phyloP scores from a whole-genome alignment of 2,329 filamentous ascomycete genomes.

The Gyromitra esculenta region DNA sequence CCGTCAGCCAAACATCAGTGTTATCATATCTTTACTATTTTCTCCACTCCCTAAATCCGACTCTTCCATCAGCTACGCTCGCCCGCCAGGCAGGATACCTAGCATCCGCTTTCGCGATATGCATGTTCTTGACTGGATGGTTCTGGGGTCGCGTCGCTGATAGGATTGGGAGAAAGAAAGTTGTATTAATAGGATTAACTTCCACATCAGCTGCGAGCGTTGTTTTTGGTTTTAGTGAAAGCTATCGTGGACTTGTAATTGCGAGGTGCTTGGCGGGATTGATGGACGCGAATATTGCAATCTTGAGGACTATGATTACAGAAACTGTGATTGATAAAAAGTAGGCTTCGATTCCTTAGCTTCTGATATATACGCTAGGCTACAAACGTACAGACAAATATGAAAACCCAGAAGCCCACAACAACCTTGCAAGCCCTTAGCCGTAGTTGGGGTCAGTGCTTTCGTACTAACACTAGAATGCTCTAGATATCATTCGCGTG shows the following conservation, averaged over 20 bases:
- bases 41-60: constrained; percentile 13
- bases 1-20: constrained; percentile 30
- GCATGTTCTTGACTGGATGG: constrained; percentile 41
- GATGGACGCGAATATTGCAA: constrained; percentile 39
- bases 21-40: constrained; percentile 41
- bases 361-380: not conserved
- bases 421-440: not conserved
- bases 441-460: not conserved
- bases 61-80: constrained; percentile 5
- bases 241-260: constrained; percentile 26
- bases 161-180: constrained; percentile 34
- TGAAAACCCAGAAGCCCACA: not conserved
- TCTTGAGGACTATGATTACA: constrained; percentile 42
- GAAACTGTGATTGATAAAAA: constrained; percentile 40
- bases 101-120: constrained; percentile 37
- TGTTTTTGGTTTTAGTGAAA: constrained; percentile 40
- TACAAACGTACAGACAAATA: not conserved
- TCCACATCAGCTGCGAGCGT: constrained; percentile 23
- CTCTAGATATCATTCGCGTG: constrained; percentile 31
- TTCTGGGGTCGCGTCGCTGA: constrained; percentile 36
- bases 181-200: constrained; percentile 30
- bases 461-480: constrained; percentile 5
- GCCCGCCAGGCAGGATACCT: constrained; percentile 36
- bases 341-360: constrained; percentile 4
- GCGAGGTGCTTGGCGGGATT: constrained; percentile 36